Evolutionary conservation across 1,284 basidiomycete genomes (phyloP).

Genomic region (Sporisorium sorghi): DNA sequence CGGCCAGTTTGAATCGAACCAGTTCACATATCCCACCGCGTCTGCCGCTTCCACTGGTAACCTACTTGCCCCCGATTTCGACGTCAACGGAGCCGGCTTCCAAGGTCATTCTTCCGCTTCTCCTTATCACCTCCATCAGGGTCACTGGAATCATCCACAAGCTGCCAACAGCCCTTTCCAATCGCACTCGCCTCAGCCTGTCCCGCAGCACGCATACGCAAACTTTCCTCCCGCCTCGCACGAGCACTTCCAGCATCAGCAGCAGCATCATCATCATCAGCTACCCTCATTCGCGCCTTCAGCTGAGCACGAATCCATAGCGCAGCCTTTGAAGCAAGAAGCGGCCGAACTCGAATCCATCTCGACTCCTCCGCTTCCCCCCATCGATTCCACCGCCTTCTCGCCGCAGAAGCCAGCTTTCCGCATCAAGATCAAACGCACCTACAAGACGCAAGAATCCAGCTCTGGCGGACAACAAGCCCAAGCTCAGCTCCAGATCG

Average conservation of each 20-base stretch:
- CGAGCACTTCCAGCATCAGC: conserved; percentile 1
- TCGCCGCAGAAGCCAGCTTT: conserved; percentile 21
- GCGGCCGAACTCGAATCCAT: conserved; percentile 12
- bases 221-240: background rate
- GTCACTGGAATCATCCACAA: conserved; percentile 18
- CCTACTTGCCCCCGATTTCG: conserved; percentile 9
- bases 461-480: conserved; percentile 33
- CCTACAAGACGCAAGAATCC: conserved; percentile 19
- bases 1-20: conserved; percentile 1
- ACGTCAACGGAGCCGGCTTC: background rate
- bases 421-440: conserved; percentile 34
- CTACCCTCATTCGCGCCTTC: background rate
- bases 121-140: conserved; percentile 14
- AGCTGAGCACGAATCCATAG: conserved; percentile 1
- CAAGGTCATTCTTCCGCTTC: background rate
- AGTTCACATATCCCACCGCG: conserved; percentile 9
- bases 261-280: conserved; percentile 10
- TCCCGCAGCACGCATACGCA: conserved; percentile 4
- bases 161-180: background rate
- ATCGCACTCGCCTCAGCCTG: conserved; percentile 12
- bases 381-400: conserved; percentile 6
- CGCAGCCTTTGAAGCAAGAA: conserved; percentile 7
- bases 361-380: conserved; percentile 20
- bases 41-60: background rate
- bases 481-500: conserved; percentile 39